A percentile compares a stretch with the other conserved stretches of the same genome.
Evolutionary conservation across 169 alveolate species (phyloP).

Genomic region (Eimeria brunetti): DNA sequence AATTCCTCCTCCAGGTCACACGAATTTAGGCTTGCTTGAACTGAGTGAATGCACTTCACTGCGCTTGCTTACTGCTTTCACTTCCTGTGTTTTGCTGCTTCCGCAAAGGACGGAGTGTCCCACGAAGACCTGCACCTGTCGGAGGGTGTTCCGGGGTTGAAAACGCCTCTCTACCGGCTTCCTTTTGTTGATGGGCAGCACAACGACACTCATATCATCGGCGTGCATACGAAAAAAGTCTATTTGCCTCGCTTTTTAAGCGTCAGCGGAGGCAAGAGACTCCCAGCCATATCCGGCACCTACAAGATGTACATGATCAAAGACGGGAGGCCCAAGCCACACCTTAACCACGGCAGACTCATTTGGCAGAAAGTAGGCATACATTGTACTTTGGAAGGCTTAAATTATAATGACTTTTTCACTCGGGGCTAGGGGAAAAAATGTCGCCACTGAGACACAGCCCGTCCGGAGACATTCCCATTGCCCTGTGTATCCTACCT

Average conservation of each 20-base stretch:
- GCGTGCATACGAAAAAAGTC: constrained; percentile 47
- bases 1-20: background rate
- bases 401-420: background rate
- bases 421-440: background rate
- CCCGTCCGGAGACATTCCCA: background rate
- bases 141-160: constrained; percentile 59
- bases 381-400: background rate
- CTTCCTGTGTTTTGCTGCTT: background rate
- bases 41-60: background rate
- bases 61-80: background rate
- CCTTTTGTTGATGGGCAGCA: constrained; percentile 78
- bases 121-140: constrained; percentile 69
- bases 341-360: constrained; percentile 72
- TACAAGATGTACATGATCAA: constrained; percentile 56
- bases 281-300: constrained; percentile 33
- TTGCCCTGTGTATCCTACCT: background rate
- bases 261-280: constrained; percentile 54
- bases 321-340: constrained; percentile 78
- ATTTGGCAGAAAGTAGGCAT: constrained; percentile 51
- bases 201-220: constrained; percentile 76
- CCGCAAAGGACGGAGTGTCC: constrained; percentile 59
- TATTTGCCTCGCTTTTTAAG: constrained; percentile 22
- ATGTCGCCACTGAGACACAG: background rate
- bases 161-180: constrained; percentile 72
- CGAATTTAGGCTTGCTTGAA: background rate